These are phyloP conservation scores for Bromus sterilis DNA, from an alignment of 176 grass and related monocot genomes.

Conservation along the genomic window DNA sequence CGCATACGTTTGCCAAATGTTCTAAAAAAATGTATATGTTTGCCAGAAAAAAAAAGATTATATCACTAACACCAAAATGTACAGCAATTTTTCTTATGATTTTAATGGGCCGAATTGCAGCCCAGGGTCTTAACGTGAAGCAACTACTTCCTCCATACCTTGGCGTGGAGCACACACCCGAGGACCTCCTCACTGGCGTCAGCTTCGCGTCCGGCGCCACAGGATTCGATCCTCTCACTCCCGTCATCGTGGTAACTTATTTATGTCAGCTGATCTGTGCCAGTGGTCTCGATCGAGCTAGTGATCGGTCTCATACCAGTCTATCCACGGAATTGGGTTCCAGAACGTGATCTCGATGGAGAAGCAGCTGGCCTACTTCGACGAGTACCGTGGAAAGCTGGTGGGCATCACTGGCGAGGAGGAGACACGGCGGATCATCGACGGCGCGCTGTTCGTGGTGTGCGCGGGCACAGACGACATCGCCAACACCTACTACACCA, in stretches of 20 bases:
- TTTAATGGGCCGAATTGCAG: conserved; percentile 21
- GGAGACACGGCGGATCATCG: conserved; percentile 38
- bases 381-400: conserved; percentile 62
- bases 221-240: conserved; percentile 66
- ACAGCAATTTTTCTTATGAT: neutral
- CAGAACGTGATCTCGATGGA: conserved; percentile 62
- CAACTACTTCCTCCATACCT: conserved; percentile 50
- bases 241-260: conserved; percentile 34
- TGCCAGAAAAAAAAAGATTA: no score
- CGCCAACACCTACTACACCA: conserved; percentile 84
- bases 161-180: conserved; percentile 18
- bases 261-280: neutral
- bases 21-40: no score
- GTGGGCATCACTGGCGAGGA: conserved; percentile 43
- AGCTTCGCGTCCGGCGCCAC: conserved; percentile 85
- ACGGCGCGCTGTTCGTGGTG: conserved; percentile 48
- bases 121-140: conserved; percentile 48
- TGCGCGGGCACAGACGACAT: conserved; percentile 79
- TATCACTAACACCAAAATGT: no score
- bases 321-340: neutral
- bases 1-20: no score
- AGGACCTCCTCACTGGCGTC: conserved; percentile 63
- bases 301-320: fast-evolving
- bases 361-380: conserved; percentile 60
- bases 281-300: neutral